These are phyloP conservation scores for Anaeromyces robustus DNA, from an alignment of 192 early-diverging fungal species.

Conservation along the genomic window DNA sequence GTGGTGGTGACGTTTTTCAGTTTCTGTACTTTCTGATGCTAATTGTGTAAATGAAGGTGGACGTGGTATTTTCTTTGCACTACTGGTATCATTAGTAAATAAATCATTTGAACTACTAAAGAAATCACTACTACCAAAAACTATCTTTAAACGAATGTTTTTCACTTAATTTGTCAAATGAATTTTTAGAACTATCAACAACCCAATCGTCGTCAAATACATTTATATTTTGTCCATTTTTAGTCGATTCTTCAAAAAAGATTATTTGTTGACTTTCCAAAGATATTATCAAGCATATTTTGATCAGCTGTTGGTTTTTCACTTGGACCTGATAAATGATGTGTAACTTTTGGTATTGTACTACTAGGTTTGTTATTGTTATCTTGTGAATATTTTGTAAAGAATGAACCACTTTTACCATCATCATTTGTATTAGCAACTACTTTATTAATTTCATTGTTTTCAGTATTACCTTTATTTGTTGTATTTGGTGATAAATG, in stretches of 20 bases:
- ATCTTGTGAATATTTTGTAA: neutral
- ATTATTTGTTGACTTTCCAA: neutral
- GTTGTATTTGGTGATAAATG: neutral
- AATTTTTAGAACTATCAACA: neutral
- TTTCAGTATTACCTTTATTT: neutral
- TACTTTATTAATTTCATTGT: neutral
- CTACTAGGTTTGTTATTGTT: neutral
- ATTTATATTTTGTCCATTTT: neutral
- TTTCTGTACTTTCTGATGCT: neutral
- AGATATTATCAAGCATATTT: neutral
- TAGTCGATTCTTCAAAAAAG: neutral
- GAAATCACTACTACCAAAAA: neutral
- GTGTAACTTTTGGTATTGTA: too few relatives aligned
- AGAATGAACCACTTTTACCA: neutral
- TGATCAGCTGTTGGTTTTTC: neutral
- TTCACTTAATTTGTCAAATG: neutral
- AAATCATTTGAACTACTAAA: neutral
- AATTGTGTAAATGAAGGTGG: neutral
- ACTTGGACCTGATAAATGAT: neutral
- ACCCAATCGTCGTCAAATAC: neutral
- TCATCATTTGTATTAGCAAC: neutral
- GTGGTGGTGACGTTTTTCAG: too few relatives aligned
- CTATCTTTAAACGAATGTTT: neutral
- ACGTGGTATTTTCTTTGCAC: neutral
- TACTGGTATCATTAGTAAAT: neutral